A percentile compares a stretch with the other conserved stretches of the same genome.
Evolutionary conservation across 2,329 filamentous ascomycete species (phyloP).

Genomic region (Sporothrix pallida): DNA sequence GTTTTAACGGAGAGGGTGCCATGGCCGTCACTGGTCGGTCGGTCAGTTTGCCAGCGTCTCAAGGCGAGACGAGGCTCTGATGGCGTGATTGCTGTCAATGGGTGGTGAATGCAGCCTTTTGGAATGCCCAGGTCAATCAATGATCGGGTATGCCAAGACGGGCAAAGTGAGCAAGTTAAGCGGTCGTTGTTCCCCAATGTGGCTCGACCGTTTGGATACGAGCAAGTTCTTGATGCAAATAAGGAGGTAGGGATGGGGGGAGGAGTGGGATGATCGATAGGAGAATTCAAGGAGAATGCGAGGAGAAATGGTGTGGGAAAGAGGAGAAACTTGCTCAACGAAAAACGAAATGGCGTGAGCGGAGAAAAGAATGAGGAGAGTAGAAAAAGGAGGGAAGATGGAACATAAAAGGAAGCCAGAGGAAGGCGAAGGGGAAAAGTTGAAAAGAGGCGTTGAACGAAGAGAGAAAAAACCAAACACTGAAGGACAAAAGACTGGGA

Average conservation of each 20-base stretch:
- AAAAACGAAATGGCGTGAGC: neutral
- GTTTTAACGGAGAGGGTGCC: slow-evolving; percentile 20
- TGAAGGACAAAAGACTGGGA: too few species aligned
- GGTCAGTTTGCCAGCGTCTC: neutral
- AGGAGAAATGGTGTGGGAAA: neutral
- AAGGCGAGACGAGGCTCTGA: neutral
- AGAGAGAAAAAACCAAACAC: neutral
- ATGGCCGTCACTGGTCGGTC: neutral
- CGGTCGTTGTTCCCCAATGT: neutral
- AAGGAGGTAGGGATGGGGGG: neutral
- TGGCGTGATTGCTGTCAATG: neutral
- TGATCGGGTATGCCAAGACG: slow-evolving; percentile 5
- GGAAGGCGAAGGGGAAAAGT: neutral
- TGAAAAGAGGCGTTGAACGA: neutral
- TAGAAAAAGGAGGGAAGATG: neutral
- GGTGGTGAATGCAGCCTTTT: neutral
- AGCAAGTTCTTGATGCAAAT: slow-evolving; percentile 30
- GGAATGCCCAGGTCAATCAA: neutral
- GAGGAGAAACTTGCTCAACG: slow-evolving; percentile 27
- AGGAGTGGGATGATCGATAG: slow-evolving; percentile 20
- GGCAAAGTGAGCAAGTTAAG: neutral
- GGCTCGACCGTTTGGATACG: slow-evolving; percentile 8
- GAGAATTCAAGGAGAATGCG: neutral
- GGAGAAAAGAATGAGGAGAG: neutral
- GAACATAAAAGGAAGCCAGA: slow-evolving; percentile 19